These are phyloP conservation scores for Patellaria atrata DNA, from an alignment of 495 filamentous ascomycete species.

Conservation along the genomic window DNA sequence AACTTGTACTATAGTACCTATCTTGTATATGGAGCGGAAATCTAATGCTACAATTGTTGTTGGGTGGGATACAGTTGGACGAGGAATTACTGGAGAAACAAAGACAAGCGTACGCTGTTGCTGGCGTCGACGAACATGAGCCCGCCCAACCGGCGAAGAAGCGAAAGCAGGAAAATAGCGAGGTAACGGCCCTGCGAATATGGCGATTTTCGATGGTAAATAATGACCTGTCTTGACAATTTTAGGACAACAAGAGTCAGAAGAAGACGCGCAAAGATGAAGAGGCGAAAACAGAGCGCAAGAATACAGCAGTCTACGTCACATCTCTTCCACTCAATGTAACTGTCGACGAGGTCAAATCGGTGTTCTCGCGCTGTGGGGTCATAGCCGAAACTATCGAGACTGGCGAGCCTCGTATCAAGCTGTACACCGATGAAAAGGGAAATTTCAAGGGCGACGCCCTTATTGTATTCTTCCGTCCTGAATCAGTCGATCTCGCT, in stretches of 20 bases:
- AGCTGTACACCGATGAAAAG: conserved; percentile 72
- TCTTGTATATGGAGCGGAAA: conserved; percentile 25
- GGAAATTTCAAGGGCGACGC: conserved; percentile 88
- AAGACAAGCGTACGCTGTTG: conserved; percentile 55
- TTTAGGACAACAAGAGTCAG: background rate
- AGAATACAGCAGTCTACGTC: conserved; percentile 81
- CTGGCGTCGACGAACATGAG: conserved; percentile 50
- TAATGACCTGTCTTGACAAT: background rate
- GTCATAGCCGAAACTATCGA: conserved; percentile 93
- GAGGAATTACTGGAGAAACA: conserved; percentile 69
- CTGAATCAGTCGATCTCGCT: conserved; percentile 77
- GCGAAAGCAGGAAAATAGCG: conserved; percentile 52
- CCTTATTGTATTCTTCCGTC: conserved; percentile 84
- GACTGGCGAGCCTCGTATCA: conserved; percentile 69
- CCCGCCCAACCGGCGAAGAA: conserved; percentile 38
- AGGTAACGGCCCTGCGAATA: conserved; percentile 12
- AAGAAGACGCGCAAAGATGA: conserved; percentile 33
- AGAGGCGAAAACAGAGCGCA: conserved; percentile 38
- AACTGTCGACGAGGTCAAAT: conserved; percentile 61
- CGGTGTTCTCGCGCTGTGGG: conserved; percentile 75
- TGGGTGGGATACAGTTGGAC: conserved; percentile 42
- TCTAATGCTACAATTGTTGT: conserved; percentile 3
- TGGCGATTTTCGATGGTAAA: conserved; percentile 1
- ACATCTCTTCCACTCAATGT: conserved; percentile 70
- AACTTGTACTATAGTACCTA: conserved; percentile 26